Evolutionary conservation across 208 protist species (phyloP), one percentile per base, ranked within the genome.

Genomic region (Trypanosoma cruzi): DNA sequence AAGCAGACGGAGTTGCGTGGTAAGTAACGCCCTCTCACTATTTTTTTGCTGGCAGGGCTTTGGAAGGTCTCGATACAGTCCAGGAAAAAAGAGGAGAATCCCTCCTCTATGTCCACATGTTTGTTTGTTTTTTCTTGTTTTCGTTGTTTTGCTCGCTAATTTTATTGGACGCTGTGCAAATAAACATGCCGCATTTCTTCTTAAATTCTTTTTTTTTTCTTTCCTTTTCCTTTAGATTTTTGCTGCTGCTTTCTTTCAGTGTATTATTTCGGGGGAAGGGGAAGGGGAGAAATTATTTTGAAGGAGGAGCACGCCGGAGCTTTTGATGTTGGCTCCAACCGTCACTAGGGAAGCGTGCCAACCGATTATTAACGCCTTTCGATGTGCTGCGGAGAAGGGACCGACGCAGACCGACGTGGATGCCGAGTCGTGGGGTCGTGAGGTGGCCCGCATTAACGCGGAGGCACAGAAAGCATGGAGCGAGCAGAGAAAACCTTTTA

Each of bases 371-470:
- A 75, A 73, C 20, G 64, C 57, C 22, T 70, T 77, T 49, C 14
- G 50, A 28, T 49, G 48, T 29, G 71, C 32, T 7, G 72, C 32
- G 28, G 68, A 56, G 49, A 46, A 70, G 46, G 59, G 58, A 20
- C 36, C 46, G 20, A n/a, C 31, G 16, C 55, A 65, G 26, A 68
- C 71, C 3, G 58, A 77, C 11, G 56, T 36, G 32, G 72, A 68
- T 31, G 59, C 73, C 29, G 40, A 64, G 13, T 60, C 40, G 14
- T 79, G 71, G 62, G 29, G 22, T 4, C 28, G 36, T n/a, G 84
- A 89, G 31, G 69, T 86, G 3, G 46, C 56, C 10, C 77, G 81
- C 40, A 94, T 94, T 71, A 80, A 86, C 57, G 34, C 55, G 37
- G 77, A 76, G 4, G 64, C 83, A 10, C 64, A 71, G 36, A 37